Conservation (phyloP, 208 protist species). For the Kentomonas sorsogonicus region DNA sequence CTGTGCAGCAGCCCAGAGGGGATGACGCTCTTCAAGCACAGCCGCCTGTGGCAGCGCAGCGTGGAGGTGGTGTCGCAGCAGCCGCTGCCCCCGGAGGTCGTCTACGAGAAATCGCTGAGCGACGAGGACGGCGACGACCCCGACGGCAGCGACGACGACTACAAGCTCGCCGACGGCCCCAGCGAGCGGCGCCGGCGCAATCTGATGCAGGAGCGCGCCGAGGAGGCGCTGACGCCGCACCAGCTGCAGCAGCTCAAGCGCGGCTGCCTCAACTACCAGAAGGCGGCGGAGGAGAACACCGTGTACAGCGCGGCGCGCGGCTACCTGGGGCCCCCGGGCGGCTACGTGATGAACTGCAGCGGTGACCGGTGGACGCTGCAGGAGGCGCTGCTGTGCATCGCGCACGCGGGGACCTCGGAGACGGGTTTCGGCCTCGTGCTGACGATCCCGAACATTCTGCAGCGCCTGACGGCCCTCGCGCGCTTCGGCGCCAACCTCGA, state of each 20-base stretch:
- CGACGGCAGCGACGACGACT: conserved; percentile 41
- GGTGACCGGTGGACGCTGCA: conserved; percentile 54
- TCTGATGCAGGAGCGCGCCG: conserved; percentile 12
- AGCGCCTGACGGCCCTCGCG: conserved; percentile 53
- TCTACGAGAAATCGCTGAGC: conserved; percentile 40
- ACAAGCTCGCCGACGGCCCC: conserved; percentile 22
- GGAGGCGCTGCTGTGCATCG: conserved; percentile 76
- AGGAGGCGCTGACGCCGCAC: neutral
- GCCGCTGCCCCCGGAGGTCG: conserved; percentile 65
- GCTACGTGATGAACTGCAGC: conserved; percentile 61
- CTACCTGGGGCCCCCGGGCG: conserved; percentile 54
- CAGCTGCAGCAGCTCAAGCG: neutral
- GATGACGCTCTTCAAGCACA: conserved; percentile 76
- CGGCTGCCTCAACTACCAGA: too few relatives aligned
- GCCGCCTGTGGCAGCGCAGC: conserved; percentile 72
- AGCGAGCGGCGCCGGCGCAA: conserved; percentile 22
- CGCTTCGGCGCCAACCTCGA: conserved; percentile 67
- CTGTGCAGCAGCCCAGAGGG: conserved; percentile 74
- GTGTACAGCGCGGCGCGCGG: conserved; percentile 67
- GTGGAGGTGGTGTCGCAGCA: conserved; percentile 62
- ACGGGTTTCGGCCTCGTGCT: conserved; percentile 55
- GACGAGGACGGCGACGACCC: conserved; percentile 29
- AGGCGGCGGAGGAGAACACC: too few relatives aligned
- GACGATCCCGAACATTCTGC: conserved; percentile 33
- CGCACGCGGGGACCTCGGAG: conserved; percentile 67